These are phyloP conservation scores for Carpinus fangiana DNA, from an alignment of 306 rosid genomes.

Conservation along the genomic window DNA sequence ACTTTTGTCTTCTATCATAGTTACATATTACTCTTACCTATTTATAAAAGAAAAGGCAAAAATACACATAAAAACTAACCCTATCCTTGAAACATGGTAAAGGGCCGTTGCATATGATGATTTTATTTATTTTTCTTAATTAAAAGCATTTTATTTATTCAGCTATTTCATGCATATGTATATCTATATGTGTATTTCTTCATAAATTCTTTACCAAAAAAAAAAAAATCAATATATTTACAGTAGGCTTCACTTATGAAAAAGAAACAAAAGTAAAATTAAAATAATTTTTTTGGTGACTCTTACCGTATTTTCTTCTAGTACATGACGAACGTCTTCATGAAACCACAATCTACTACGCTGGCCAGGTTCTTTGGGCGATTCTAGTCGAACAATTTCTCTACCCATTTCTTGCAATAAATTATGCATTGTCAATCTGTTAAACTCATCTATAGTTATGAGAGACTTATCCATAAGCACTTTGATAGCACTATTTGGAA, in stretches of 20 bases:
- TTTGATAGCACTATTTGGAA: not conserved
- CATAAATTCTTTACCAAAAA: not conserved
- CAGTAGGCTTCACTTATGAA: conserved; percentile 39
- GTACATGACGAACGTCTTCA: conserved; percentile 31
- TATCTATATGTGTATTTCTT: no score
- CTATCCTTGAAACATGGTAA: not conserved
- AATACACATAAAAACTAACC: no score
- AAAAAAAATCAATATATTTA: not conserved
- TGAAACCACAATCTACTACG: conserved; percentile 37
- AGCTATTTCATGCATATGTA: not conserved
- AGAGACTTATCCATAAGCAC: not conserved
- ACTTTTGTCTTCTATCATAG: no score
- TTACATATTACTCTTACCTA: not conserved
- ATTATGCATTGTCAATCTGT: conserved; percentile 35
- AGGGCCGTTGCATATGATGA: not conserved
- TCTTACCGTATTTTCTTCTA: conserved; percentile 5
- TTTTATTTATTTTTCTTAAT: no score
- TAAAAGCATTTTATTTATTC: not conserved
- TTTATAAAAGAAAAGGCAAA: no score
- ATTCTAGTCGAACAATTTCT: conserved; percentile 32
- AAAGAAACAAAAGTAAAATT: conserved; percentile 15
- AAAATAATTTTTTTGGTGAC: not conserved
- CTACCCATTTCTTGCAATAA: conserved; percentile 42
- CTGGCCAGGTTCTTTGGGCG: conserved; percentile 21
- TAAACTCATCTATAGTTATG: conserved; percentile 7